phyloP scores from a whole-genome alignment of 371 early-diverging fungal species.

The Mortierella sp. region DNA sequence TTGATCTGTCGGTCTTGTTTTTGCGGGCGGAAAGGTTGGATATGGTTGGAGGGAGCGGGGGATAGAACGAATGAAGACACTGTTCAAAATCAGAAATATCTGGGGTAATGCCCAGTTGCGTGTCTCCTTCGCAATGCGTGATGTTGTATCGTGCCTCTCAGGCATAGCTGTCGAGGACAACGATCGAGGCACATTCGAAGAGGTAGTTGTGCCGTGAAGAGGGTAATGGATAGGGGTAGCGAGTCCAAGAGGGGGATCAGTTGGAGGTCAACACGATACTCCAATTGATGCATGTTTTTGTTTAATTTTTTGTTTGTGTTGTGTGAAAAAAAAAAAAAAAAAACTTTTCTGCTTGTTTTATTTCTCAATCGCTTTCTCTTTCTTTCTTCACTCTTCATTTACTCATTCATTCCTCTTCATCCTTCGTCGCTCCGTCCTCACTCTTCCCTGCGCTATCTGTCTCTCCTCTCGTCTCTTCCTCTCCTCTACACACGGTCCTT shows the following conservation, averaged over 20 bases:
- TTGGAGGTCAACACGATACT: too few species aligned
- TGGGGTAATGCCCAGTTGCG: conserved; percentile 5
- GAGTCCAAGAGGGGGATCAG: too few species aligned
- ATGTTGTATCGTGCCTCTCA: background rate
- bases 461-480: conserved; percentile 2
- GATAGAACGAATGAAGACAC: too few species aligned
- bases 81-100: background rate
- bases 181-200: too few species aligned
- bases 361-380: conserved; percentile 2
- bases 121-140: too few species aligned
- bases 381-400: conserved; percentile 2
- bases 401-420: background rate
- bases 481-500: background rate
- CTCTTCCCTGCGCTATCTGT: background rate
- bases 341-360: background rate
- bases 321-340: conserved; percentile 1
- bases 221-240: too few species aligned
- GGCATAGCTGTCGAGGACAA: background rate
- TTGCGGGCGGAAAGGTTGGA: too few species aligned
- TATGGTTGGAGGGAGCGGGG: too few species aligned
- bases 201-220: too few species aligned
- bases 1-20: too few species aligned
- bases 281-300: too few species aligned
- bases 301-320: background rate
- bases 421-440: background rate